Evolutionary conservation across 257 asterid species (phyloP).

Genomic region (Linaria vulgaris): DNA sequence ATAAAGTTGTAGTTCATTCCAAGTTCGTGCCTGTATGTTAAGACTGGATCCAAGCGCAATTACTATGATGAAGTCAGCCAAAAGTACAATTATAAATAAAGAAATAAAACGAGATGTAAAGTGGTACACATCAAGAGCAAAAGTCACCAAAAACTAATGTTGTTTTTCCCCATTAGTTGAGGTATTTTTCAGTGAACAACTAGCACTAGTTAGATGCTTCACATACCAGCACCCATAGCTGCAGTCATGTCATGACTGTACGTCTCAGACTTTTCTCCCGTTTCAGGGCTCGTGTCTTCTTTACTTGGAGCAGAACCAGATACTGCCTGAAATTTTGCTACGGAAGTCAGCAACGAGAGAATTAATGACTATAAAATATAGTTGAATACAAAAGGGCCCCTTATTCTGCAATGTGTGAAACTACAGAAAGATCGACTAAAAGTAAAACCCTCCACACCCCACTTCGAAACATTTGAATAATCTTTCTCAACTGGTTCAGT

Average conservation of each 20-base stretch:
- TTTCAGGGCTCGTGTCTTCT: slow-evolving; percentile 45
- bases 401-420: neutral
- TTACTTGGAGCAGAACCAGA: slow-evolving; percentile 69
- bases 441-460: neutral
- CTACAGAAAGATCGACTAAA: neutral
- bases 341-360: slow-evolving; percentile 16
- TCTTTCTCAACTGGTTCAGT: neutral
- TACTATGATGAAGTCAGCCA: slow-evolving; percentile 17
- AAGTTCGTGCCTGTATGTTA: slow-evolving; percentile 87
- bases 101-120: no score
- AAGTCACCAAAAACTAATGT: neutral
- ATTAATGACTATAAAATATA: no score
- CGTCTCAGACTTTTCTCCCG: slow-evolving; percentile 63
- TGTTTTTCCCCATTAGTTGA: no score
- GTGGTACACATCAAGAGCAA: slow-evolving; percentile 3
- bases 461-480: neutral
- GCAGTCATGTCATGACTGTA: slow-evolving; percentile 92
- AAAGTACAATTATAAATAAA: no score
- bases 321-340: slow-evolving; percentile 46
- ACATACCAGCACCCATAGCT: slow-evolving; percentile 97
- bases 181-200: neutral
- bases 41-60: slow-evolving; percentile 43
- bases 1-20: slow-evolving; percentile 95
- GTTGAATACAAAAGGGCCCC: neutral
- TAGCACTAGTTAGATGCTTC: slow-evolving; percentile 16